phyloP scores from a whole-genome alignment of 257 asterid genomes.

The Nicotiana sylvestris region DNA sequence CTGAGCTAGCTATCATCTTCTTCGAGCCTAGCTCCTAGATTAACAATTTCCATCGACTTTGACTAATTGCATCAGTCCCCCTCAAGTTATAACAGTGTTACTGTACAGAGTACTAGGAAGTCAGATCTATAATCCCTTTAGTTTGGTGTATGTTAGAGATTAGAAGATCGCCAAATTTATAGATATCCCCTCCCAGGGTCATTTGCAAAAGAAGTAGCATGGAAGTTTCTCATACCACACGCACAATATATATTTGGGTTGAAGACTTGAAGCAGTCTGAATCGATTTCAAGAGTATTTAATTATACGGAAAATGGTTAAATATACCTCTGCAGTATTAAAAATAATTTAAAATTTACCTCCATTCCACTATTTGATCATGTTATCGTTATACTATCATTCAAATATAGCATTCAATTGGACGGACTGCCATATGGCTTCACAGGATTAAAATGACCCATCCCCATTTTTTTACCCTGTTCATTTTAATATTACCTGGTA shows the following conservation, averaged over 20 bases:
- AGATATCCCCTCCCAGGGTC: background rate
- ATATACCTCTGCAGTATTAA: background rate
- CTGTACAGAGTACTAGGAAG: too few species aligned
- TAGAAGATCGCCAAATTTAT: background rate
- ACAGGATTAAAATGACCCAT: too few species aligned
- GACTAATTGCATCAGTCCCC: background rate
- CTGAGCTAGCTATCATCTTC: too few species aligned
- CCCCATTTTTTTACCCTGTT: too few species aligned
- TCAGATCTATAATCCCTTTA: background rate
- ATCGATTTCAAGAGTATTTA: background rate
- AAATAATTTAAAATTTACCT: background rate
- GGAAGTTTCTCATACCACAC: background rate
- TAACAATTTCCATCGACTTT: too few species aligned
- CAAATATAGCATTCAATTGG: too few species aligned
- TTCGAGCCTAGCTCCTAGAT: too few species aligned
- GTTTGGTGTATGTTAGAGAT: background rate
- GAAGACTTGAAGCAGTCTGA: background rate
- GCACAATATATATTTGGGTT: background rate
- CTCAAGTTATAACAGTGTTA: background rate
- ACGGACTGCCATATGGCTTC: too few species aligned
- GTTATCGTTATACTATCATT: too few species aligned
- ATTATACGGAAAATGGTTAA: too few species aligned
- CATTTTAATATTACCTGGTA: too few species aligned
- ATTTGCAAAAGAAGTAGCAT: background rate
- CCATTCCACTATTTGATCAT: too few species aligned